Base-by-base conservation (phyloP, 768 basidiomycete genomes). In the Boletus sensibilis region DNA sequence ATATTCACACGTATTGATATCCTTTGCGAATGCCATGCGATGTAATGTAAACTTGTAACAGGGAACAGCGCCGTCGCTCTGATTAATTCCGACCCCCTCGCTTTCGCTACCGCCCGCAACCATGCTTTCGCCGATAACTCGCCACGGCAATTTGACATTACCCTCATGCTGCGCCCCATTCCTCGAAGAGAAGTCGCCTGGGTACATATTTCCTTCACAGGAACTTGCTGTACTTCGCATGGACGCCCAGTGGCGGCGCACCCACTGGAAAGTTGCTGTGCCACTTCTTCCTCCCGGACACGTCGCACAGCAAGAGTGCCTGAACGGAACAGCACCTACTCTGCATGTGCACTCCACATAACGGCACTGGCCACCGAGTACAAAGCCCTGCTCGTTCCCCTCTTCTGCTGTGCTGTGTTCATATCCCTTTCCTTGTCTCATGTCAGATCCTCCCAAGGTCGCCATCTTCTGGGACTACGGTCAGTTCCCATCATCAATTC, bases 381-480 rank as follows among this genome's bases (percentile, higher is more conserved):
- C 69, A 69, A 72, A 65, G 48, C 49, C 42, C 21, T 25, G 23
- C 49, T 27, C 31, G 23, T 34, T 42, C 31, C 54, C 27, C 38
- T 44, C 16, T 55, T 40, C 43, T 59, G 33, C 40, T 51, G 44
- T 58, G 58, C 52, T 54, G 57, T 25, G 14, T 11, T 44, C 54
- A 49, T 59, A 42, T 57, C 54, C 27, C 59, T 49, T 39, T 42
- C 33, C 59, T 51, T 48, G 56, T 61, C 48, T 49, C 58, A 78
- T 78, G 77, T 67, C 68, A 48, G 64, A 70, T 58, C 64, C 64
- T 23, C 56, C 66, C 38, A 66, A 72, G 29, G 79, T 81, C 47
- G 78, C 78, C 47, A 73, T 81, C 40, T 81, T 74, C 33, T 73
- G 72, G 72, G 72, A 73, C 56, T 73, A 75, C 42, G 72, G 72